Conservation (phyloP, 108 stramenopile species). For the Stephanodiscus triporus region DNA sequence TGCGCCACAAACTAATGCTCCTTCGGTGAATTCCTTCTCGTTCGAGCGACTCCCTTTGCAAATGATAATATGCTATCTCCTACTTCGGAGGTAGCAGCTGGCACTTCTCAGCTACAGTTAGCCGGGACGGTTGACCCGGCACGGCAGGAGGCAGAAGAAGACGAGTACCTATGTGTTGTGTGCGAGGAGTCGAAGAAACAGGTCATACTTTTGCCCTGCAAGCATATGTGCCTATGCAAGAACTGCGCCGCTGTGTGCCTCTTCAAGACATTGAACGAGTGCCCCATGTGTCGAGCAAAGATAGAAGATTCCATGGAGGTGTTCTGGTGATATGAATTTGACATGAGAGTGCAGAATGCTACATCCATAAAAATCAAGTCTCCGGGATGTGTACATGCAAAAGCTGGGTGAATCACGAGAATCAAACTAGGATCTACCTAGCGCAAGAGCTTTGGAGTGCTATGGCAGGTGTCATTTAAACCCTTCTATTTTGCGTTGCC, state of each 20-base stretch:
- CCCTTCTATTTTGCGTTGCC: no score
- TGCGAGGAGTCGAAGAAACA: conserved; percentile 48
- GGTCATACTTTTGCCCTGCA: conserved; percentile 38
- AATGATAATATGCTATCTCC: not conserved
- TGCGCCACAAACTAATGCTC: not conserved
- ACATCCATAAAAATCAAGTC: no score
- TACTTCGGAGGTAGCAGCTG: not conserved
- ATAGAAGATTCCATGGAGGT: conserved; percentile 40
- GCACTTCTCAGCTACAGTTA: not conserved
- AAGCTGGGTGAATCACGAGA: no score
- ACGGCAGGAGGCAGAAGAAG: not conserved
- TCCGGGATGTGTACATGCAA: no score
- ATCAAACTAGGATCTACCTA: no score
- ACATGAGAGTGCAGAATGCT: no score
- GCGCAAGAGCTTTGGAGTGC: no score
- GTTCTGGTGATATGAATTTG: conserved; percentile 32
- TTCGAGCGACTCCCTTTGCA: not conserved
- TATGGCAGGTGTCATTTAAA: no score
- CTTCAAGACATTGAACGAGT: conserved; percentile 35
- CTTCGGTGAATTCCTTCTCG: conserved; percentile 2
- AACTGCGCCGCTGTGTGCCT: conserved; percentile 6
- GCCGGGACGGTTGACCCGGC: not conserved
- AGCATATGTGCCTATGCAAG: conserved; percentile 44
- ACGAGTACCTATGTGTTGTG: conserved; percentile 41
- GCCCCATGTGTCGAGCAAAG: conserved; percentile 46